Percentiles rank a stretch among this genome's conserved stretches.
Evolutionary conservation across 306 rosid species (phyloP).

Genomic region (Castanopsis chinensis): DNA sequence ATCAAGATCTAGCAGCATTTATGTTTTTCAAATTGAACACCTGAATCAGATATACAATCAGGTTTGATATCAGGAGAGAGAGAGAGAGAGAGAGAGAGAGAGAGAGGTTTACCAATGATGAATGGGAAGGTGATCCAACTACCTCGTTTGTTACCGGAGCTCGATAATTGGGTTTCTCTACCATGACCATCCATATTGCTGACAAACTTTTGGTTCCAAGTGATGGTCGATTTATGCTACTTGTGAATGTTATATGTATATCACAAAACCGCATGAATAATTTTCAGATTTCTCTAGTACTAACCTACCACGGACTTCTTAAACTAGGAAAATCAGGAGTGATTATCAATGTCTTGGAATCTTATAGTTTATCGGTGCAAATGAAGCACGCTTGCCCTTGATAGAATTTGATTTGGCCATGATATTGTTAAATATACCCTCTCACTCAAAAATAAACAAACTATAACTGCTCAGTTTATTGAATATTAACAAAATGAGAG

Average conservation of each 20-base stretch:
- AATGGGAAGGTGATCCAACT: slow-evolving; percentile 53
- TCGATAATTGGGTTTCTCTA: slow-evolving; percentile 8
- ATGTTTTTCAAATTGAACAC: slow-evolving; percentile 47
- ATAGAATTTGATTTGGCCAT: no score
- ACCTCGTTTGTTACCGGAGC: slow-evolving; percentile 16
- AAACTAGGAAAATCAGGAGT: not conserved
- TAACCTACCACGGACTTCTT: not conserved
- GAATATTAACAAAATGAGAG: no score
- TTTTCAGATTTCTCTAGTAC: not conserved
- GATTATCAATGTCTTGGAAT: not conserved
- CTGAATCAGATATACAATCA: slow-evolving; percentile 43
- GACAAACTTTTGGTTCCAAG: not conserved
- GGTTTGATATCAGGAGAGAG: slow-evolving; percentile 17
- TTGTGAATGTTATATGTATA: no score
- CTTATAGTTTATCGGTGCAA: no score
- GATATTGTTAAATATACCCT: no score
- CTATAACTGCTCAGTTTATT: no score
- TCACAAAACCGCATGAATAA: not conserved
- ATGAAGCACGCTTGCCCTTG: no score
- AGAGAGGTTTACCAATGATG: slow-evolving; percentile 25
- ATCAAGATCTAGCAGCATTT: slow-evolving; percentile 33
- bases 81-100: slow-evolving; percentile 4
- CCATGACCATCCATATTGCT: slow-evolving; percentile 11
- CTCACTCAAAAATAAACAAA: no score
- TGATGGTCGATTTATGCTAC: not conserved